These are phyloP conservation scores for Melaleuca alternifolia DNA, from an alignment of 345 rosid genomes.

Conservation along the genomic window DNA sequence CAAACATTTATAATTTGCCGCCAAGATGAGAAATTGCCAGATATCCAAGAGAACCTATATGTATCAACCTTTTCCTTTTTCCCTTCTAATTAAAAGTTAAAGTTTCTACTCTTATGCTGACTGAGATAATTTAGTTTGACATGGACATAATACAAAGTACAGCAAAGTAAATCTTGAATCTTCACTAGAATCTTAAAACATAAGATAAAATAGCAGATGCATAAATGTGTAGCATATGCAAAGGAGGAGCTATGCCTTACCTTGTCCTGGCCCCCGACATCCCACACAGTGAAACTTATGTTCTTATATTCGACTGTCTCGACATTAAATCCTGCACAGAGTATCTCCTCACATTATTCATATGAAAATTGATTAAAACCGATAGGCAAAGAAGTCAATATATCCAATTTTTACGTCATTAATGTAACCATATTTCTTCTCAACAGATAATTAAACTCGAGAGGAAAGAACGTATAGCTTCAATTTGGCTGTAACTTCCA, in stretches of 20 bases:
- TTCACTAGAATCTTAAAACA: not conserved
- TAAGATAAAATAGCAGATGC: not conserved
- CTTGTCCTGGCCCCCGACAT: constrained; percentile 98
- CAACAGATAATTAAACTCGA: not conserved
- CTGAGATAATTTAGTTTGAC: not conserved
- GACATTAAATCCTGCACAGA: constrained; percentile 68
- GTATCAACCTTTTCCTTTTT: not conserved
- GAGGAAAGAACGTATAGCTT: not conserved
- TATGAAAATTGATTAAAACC: not conserved
- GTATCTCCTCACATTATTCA: not conserved
- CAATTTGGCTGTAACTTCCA: not conserved
- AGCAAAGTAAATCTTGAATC: not conserved
- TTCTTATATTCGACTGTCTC: constrained; percentile 96
- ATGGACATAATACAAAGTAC: not conserved
- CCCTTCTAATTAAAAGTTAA: not conserved
- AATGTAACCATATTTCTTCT: not conserved
- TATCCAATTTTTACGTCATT: not conserved
- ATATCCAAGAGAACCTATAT: not conserved
- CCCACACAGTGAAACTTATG: constrained; percentile 87
- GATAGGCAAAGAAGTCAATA: not conserved
- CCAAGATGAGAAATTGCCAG: not conserved
- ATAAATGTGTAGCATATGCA: not conserved
- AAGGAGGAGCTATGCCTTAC: constrained; percentile 12
- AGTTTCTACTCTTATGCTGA: not conserved
- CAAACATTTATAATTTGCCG: not conserved